Evolutionary conservation across 1,139 yeast species (phyloP), one percentile per base, ranked within the genome.

Genomic region (Tardiomyces depauwii): DNA sequence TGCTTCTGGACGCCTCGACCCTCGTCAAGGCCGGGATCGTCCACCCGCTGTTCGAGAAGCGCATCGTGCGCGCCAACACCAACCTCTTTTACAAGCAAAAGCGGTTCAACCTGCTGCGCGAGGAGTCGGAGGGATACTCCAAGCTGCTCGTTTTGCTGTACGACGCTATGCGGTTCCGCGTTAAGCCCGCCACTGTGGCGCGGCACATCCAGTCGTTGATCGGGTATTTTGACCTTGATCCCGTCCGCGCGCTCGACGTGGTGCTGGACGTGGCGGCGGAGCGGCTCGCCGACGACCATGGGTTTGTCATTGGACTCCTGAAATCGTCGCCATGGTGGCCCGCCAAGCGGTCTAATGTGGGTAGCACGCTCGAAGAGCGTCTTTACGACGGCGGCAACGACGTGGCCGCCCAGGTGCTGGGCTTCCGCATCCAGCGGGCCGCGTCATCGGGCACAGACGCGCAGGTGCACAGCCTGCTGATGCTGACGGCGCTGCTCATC

Each of bases 101-200:
- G 56, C 78, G 84, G 51, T 88, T 69, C 65, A 86, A 86, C 51
- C 65, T 88, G 28, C 57, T 86, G n/a, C 77, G 80, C 46, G 96
- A 89, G 62, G 84, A 84, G 53, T 67, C 79, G 14, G 91, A 82
- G 59, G 98, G 97, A 1, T 91, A 77, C 63, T 65, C 95, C 14
- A 80, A 81, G 55, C 66, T 85, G 38, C 64, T 80, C 0, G 73
- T 73, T 7, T 78, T 80, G 48, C 52, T 84, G n/a, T 63, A 65
- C 48, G 46, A 46, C 6, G 48, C 48, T 39, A 30, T 44, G 13
- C n/a, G 16, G 10, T 14, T 30, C 36, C 16, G 11, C 4, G 36
- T 32, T 6, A 73, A 74, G 51, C 66, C 79, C 0, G 66, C 68
- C 1, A 70, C 68, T 47, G 72, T 77, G n/a, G 59, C 73, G n/a